Conservation (phyloP, 306 rosid genomes). For the Gillenia trifoliata region DNA sequence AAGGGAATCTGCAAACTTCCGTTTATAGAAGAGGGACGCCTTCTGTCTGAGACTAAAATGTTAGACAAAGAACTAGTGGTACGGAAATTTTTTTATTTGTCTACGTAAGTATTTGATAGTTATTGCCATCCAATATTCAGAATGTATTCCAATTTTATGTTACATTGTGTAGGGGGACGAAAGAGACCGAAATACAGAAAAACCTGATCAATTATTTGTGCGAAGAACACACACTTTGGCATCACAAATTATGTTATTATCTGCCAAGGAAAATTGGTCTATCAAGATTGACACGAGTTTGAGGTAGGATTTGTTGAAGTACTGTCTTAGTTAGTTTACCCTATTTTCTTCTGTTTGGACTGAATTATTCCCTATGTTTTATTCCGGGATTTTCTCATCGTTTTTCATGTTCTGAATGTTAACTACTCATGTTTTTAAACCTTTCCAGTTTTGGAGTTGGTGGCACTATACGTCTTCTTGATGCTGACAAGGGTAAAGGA, state of each 20-base stretch:
- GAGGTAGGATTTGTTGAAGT: constrained; percentile 26
- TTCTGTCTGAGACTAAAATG: constrained; percentile 37
- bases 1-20: constrained; percentile 53
- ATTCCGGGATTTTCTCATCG: not conserved
- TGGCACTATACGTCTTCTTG: constrained; percentile 18
- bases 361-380: not conserved
- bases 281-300: constrained; percentile 6
- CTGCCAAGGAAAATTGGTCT: not conserved
- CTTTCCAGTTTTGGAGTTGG: constrained; percentile 32
- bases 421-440: not conserved
- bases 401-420: not conserved
- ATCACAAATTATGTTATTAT: constrained; percentile 16
- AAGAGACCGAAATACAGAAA: constrained; percentile 23
- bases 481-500: not conserved
- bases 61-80: constrained; percentile 33
- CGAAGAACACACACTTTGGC: constrained; percentile 17
- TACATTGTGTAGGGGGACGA: constrained; percentile 28
- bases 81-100: not conserved
- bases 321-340: not conserved
- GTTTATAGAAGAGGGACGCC: constrained; percentile 41
- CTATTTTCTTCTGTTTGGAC: not conserved
- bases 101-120: not conserved
- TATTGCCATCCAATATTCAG: not conserved
- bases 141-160: not conserved
- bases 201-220: constrained; percentile 31